Evolutionary conservation across 1,284 basidiomycete genomes (phyloP).

Genomic region (Irpex sp.): DNA sequence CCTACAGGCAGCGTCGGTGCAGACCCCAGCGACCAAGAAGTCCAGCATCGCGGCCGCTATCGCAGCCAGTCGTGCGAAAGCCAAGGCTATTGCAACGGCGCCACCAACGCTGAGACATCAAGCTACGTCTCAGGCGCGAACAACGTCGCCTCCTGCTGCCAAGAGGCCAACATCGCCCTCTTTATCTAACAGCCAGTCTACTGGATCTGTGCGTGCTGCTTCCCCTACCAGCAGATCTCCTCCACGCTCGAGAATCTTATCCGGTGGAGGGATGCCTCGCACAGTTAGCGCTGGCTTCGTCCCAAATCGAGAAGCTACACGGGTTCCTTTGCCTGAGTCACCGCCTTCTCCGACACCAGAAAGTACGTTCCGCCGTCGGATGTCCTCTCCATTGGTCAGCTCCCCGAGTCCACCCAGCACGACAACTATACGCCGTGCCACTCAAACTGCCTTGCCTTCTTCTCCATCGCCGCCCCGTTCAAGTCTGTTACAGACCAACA

Average conservation of each 20-base stretch:
- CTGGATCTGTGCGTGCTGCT: slow-evolving; percentile 28
- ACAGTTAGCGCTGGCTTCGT: slow-evolving; percentile 32
- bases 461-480: slow-evolving; percentile 35
- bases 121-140: slow-evolving; percentile 57
- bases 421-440: slow-evolving; percentile 40
- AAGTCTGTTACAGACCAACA: slow-evolving; percentile 26
- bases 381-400: slow-evolving; percentile 50
- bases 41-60: slow-evolving; percentile 77
- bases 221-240: slow-evolving; percentile 39
- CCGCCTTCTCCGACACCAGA: slow-evolving; percentile 48
- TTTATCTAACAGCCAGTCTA: slow-evolving; percentile 29
- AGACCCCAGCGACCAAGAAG: slow-evolving; percentile 58
- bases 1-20: slow-evolving; percentile 39
- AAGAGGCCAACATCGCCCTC: slow-evolving; percentile 44
- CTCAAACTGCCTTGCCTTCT: slow-evolving; percentile 43
- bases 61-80: slow-evolving; percentile 79
- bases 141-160: slow-evolving; percentile 34
- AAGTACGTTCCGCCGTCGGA: slow-evolving; percentile 36
- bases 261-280: slow-evolving; percentile 31
- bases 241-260: slow-evolving; percentile 42
- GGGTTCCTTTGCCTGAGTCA: slow-evolving; percentile 31
- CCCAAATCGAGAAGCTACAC: slow-evolving; percentile 31
- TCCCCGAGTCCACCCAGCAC: slow-evolving; percentile 29
- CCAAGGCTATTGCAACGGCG: slow-evolving; percentile 76
- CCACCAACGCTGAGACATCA: slow-evolving; percentile 75